phyloP scores from a whole-genome alignment of 2,329 filamentous ascomycete species.

The Aspergillus japonicus region DNA sequence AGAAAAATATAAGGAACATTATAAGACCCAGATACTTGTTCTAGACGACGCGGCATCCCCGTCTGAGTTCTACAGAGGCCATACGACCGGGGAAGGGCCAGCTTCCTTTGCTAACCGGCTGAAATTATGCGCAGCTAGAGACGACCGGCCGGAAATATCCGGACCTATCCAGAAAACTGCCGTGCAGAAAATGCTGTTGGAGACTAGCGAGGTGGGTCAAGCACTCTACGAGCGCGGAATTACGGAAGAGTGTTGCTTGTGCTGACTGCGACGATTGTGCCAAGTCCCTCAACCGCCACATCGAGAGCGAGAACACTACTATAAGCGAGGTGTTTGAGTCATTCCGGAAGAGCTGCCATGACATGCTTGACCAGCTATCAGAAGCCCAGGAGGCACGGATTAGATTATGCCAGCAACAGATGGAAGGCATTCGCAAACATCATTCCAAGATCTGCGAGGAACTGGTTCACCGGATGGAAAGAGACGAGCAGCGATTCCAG shows the following conservation, averaged over 20 bases:
- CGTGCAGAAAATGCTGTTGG: constrained; percentile 22
- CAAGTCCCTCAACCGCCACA: constrained; percentile 45
- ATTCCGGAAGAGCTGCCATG: constrained; percentile 45
- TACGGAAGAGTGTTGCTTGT: not conserved
- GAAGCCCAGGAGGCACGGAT: constrained; percentile 41
- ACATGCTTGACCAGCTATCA: constrained; percentile 45
- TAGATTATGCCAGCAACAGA: constrained; percentile 29
- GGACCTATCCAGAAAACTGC: not conserved
- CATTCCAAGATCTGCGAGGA: constrained; percentile 30
- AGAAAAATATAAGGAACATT: not conserved
- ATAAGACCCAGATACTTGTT: not conserved
- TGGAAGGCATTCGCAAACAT: constrained; percentile 28
- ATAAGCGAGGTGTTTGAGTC: constrained; percentile 45
- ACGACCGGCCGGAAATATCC: not conserved
- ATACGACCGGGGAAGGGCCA: not conserved
- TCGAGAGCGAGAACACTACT: constrained; percentile 49
- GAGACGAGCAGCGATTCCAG: constrained; percentile 23
- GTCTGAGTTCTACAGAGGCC: not conserved
- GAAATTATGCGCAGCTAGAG: not conserved
- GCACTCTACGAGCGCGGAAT: not conserved
- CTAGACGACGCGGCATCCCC: not conserved
- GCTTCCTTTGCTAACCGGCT: not conserved
- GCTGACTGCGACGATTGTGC: not conserved
- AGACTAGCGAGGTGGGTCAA: constrained; percentile 33
- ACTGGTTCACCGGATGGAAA: constrained; percentile 30